Evolutionary conservation across 2,329 filamentous ascomycete genomes (phyloP).

Genomic region (Pseudocercospora cruenta): DNA sequence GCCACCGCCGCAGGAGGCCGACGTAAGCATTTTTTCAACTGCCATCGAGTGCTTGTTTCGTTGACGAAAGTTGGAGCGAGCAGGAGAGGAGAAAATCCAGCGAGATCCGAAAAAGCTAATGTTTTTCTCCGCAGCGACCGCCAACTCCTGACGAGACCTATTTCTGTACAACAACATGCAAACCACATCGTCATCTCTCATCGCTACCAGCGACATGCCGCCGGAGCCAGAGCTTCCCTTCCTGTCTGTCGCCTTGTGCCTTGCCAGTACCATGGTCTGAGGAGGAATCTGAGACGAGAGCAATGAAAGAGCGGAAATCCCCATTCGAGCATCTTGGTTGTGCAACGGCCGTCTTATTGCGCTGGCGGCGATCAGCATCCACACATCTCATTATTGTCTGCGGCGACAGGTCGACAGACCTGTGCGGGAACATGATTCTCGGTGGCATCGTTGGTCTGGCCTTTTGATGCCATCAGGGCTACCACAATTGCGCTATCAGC

Average conservation of each 20-base stretch:
- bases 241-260: neutral
- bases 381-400: neutral
- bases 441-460: neutral
- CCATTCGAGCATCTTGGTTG: neutral
- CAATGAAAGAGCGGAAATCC: neutral
- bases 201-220: neutral
- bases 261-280: neutral
- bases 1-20: neutral
- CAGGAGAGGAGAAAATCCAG: neutral
- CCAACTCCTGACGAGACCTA: neutral
- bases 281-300: neutral
- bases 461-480: neutral
- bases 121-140: neutral
- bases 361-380: neutral
- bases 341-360: neutral
- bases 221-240: neutral
- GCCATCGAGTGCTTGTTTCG: neutral
- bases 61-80: neutral
- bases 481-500: constrained; percentile 3
- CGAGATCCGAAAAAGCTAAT: neutral
- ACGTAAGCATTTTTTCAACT: neutral
- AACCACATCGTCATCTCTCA: neutral
- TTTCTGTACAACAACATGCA: neutral
- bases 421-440: neutral
- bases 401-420: neutral